A percentile compares a stretch with the other conserved stretches of the same genome.
Conservation (phyloP, 1,139 yeast genomes). For the Kodamaea plutei region DNA sequence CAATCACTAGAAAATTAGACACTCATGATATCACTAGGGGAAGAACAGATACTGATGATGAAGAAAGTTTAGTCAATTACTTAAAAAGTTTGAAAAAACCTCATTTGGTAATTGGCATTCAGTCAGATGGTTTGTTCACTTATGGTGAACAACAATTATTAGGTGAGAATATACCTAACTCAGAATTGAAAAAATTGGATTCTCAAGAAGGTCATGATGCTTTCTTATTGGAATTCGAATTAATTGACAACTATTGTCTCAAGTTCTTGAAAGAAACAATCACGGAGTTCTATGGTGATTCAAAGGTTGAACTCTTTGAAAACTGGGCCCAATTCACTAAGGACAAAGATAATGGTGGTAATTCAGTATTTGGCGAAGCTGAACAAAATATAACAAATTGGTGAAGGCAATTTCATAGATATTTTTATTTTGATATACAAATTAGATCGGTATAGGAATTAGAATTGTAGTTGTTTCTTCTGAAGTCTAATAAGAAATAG, state of each 20-base stretch:
- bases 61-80: conserved; percentile 39
- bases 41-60: conserved; percentile 35
- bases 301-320: conserved; percentile 50
- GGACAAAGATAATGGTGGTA: conserved; percentile 46
- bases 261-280: conserved; percentile 58
- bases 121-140: conserved; percentile 90
- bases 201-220: conserved; percentile 99
- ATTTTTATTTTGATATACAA: too few relatives aligned
- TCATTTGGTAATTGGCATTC: conserved; percentile 79
- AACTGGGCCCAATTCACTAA: conserved; percentile 46
- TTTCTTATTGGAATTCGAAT: conserved; percentile 80
- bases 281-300: conserved; percentile 51
- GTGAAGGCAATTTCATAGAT: too few relatives aligned
- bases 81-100: conserved; percentile 63
- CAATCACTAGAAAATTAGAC: conserved; percentile 88
- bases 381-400: conserved; percentile 84
- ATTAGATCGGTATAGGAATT: too few relatives aligned
- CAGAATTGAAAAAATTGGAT: conserved; percentile 63
- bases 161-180: conserved; percentile 70
- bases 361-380: conserved; percentile 91
- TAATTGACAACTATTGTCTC: conserved; percentile 67
- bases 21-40: conserved; percentile 92
- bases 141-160: conserved; percentile 84
- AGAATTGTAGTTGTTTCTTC: too few relatives aligned
- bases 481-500: too few relatives aligned